Evolutionary conservation across 768 basidiomycete genomes (phyloP), one percentile per base, ranked within the genome.

Genomic region (Lyophyllum semitale): DNA sequence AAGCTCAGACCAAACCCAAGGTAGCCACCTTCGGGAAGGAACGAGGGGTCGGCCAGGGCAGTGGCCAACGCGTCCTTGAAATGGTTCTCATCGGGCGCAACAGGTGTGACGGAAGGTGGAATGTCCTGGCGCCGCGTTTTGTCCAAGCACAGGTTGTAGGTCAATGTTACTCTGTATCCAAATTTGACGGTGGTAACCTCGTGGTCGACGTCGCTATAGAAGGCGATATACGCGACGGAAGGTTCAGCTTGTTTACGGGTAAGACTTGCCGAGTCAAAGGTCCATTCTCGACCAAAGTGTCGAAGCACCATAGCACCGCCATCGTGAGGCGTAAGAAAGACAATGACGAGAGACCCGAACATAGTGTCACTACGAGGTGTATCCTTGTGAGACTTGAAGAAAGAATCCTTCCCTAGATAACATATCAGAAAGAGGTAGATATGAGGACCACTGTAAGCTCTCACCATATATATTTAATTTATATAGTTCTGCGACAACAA

Each of bases 291-390:
- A 13, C 60, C 68, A 8, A 43, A 51, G 30, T 73, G 67, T 11
- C 69, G 71, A 0, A 84, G 66, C 2, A 69, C 48, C 15, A 81
- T 70, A 17, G 66, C 62, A 3, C 81, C 82, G 1, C 81, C 81
- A 51, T 77, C 67, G 57, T 83, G 76, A 0, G 59, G 22, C 0
- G 76, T 76, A 15, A 81, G 82, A 47, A 81, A 73, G 18, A 79
- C 71, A 32, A 83, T 58, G 1, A 83, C 75, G 8, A 85, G 71
- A 1, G 82, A 82, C 1, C 78, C 82, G 33, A 84, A 77, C 75
- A 83, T 82, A 23, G 61, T 59, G 8, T 70, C 66, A 9, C 66
- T 60, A 8, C 75, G 73, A 5, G 78, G 79, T 0, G 81, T 81
- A 54, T 82, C 83, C 38, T 75, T 70, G 58, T 82, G 82, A 0